Conservation (phyloP, 148 eudicot species). For the Chenopodium formosanum region DNA sequence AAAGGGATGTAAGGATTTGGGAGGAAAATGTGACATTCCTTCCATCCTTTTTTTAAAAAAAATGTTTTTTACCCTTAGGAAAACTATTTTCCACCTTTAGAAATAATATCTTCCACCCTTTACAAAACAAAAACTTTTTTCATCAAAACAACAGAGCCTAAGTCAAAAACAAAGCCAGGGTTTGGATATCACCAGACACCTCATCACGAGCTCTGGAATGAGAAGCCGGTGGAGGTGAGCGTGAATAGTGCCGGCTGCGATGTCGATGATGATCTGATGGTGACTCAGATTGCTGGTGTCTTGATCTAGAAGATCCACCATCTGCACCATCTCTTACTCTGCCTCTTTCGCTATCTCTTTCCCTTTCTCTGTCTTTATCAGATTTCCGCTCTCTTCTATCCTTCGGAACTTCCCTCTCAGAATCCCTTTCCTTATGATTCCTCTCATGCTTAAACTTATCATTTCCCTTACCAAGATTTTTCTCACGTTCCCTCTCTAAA, state of each 20-base stretch:
- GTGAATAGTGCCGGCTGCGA: constrained; percentile 59
- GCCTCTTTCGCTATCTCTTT: constrained; percentile 24
- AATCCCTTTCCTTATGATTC: constrained; percentile 49
- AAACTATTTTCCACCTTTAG: too few relatives aligned
- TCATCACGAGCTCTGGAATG: constrained; percentile 62
- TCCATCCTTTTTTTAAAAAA: too few relatives aligned
- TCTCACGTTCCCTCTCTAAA: constrained; percentile 46
- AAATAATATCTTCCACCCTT: too few relatives aligned
- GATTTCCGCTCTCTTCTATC: constrained; percentile 16
- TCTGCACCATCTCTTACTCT: constrained; percentile 43
- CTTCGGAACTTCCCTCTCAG: constrained; percentile 16
- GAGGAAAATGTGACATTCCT: too few relatives aligned
- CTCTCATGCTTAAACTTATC: constrained; percentile 40
- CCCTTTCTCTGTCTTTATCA: constrained; percentile 43
- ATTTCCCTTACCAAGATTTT: constrained; percentile 37
- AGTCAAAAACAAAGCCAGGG: constrained; percentile 20
- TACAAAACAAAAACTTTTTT: too few relatives aligned
- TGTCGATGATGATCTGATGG: constrained; percentile 63
- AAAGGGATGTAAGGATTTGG: too few relatives aligned
- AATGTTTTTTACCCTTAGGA: too few relatives aligned
- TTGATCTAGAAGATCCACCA: constrained; percentile 55
- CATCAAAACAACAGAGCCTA: too few relatives aligned
- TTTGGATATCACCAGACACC: constrained; percentile 95
- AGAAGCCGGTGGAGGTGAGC: constrained; percentile 55
- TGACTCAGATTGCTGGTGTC: constrained; percentile 55